A percentile compares a stretch with the other conserved stretches of the same genome.
Conservation (phyloP, 805 yeast species). For the Metschnikowia sp. region DNA sequence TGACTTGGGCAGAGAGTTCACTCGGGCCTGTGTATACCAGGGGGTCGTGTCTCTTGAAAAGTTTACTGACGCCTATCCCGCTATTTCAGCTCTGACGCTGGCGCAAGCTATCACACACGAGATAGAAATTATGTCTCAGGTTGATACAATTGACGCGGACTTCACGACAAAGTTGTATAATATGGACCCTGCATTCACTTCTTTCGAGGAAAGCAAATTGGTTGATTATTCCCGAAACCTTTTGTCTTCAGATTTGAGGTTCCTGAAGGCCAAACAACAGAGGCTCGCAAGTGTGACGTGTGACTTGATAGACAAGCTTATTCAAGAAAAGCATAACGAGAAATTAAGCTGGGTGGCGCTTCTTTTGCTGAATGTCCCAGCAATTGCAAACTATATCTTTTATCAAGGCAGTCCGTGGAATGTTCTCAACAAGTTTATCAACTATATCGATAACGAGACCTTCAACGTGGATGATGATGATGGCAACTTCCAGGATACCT, state of each 20-base stretch:
- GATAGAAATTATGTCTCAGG: constrained; percentile 21
- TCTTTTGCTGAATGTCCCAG: constrained; percentile 13
- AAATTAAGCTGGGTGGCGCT: constrained; percentile 25
- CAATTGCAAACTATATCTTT: constrained; percentile 14
- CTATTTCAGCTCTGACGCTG: constrained; percentile 22
- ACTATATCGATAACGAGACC: constrained; percentile 17
- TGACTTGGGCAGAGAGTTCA: constrained; percentile 27
- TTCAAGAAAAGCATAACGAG: constrained; percentile 20
- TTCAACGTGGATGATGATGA: constrained; percentile 47
- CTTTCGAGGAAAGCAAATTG: constrained; percentile 38
- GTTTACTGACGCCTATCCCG: constrained; percentile 27
- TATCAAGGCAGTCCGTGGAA: constrained; percentile 17
- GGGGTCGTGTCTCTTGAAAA: constrained; percentile 24
- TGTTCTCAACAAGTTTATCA: constrained; percentile 22
- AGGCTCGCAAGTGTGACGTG: constrained; percentile 19
- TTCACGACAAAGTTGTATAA: constrained; percentile 31
- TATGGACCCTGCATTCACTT: constrained; percentile 37
- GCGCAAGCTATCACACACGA: constrained; percentile 27
- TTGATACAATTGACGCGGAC: constrained; percentile 12
- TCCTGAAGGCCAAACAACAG: constrained; percentile 20
- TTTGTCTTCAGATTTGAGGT: constrained; percentile 11
- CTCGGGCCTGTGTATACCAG: constrained; percentile 30
- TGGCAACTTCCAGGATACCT: constrained; percentile 60
- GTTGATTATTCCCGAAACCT: constrained; percentile 25
- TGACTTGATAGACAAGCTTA: constrained; percentile 8